Conservation (phyloP, 768 basidiomycete species). For the Kwoniella pini region DNA sequence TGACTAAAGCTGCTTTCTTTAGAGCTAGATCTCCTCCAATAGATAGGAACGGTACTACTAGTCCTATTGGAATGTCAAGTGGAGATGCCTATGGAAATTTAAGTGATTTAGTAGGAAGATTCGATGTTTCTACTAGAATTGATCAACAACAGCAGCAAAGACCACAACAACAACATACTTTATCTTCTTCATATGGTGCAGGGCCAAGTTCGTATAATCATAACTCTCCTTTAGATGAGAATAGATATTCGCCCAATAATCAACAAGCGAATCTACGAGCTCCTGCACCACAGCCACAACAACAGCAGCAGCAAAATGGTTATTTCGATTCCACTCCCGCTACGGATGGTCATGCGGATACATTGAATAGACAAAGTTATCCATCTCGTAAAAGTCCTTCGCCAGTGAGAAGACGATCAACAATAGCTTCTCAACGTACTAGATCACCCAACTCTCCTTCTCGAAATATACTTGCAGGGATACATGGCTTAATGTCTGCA, state of each 20-base stretch:
- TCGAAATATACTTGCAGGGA: not conserved
- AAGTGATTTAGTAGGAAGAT: conserved; percentile 19
- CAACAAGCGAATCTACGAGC: not conserved
- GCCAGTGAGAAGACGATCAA: conserved; percentile 8
- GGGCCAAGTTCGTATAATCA: conserved; percentile 3
- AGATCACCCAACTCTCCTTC: not conserved
- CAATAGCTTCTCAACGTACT: conserved; percentile 3
- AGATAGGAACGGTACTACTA: conserved; percentile 4
- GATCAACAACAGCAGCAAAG: not conserved
- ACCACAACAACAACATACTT: conserved; percentile 2
- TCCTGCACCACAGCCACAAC: not conserved
- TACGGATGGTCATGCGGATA: conserved; percentile 12
- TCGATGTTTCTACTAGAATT: conserved; percentile 17
- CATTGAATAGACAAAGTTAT: conserved; percentile 4
- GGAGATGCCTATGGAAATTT: conserved; percentile 11
- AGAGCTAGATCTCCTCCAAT: conserved; percentile 49
- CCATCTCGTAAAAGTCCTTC: conserved; percentile 11
- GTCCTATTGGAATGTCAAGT: conserved; percentile 2
- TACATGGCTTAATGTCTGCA: conserved; percentile 8
- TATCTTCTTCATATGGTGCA: not conserved
- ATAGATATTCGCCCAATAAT: not conserved
- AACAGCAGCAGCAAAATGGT: conserved; percentile 2
- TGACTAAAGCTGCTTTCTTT: conserved; percentile 54
- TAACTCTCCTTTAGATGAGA: not conserved
- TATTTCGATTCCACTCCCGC: conserved; percentile 18